Evolutionary conservation across 192 early-diverging fungal genomes (phyloP).

Genomic region (Coemansia sp.): DNA sequence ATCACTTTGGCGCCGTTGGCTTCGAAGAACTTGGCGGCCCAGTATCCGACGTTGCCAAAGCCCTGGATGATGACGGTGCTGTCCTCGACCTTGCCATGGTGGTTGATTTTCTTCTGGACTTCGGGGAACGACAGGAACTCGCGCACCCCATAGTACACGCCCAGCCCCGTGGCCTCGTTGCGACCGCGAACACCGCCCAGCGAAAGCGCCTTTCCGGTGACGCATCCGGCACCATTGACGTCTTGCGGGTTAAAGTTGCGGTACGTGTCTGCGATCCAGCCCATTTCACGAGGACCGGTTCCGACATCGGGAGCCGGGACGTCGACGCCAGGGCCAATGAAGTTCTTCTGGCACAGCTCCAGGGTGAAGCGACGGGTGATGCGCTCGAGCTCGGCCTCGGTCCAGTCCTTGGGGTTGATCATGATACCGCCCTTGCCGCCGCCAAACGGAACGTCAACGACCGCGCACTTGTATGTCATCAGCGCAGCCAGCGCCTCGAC

Average conservation of each 20-base stretch:
- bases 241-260: conserved; percentile 79
- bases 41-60: conserved; percentile 85
- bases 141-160: conserved; percentile 77
- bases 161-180: conserved; percentile 79
- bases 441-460: conserved; percentile 82
- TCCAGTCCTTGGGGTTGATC: conserved; percentile 78
- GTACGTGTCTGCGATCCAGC: conserved; percentile 85
- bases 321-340: conserved; percentile 80
- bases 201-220: conserved; percentile 79
- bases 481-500: conserved; percentile 79
- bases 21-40: conserved; percentile 79
- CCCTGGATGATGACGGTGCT: conserved; percentile 75
- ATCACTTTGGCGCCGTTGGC: conserved; percentile 76
- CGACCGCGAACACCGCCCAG: conserved; percentile 81
- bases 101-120: conserved; percentile 67
- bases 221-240: conserved; percentile 78
- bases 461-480: conserved; percentile 87
- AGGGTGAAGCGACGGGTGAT: conserved; percentile 83
- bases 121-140: conserved; percentile 80
- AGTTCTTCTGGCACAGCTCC: conserved; percentile 83
- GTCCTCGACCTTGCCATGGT: conserved; percentile 61
- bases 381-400: conserved; percentile 68
- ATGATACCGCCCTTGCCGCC: conserved; percentile 81
- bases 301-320: conserved; percentile 85
- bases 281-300: conserved; percentile 79